These are phyloP conservation scores for Aspergillus japonicus DNA, from an alignment of 2,329 filamentous ascomycete species.

Conservation along the genomic window DNA sequence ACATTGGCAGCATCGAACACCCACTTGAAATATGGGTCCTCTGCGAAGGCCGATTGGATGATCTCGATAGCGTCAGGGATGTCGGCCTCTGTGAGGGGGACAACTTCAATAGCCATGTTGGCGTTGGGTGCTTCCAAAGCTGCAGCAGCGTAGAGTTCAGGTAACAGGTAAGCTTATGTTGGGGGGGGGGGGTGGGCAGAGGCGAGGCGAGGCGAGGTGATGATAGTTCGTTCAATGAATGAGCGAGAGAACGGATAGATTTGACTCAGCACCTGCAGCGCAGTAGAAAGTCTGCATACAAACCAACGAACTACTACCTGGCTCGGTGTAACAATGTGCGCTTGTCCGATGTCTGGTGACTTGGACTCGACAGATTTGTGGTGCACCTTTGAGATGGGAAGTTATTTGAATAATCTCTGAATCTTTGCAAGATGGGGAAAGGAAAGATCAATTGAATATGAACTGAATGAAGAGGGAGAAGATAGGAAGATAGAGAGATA, in stretches of 20 bases:
- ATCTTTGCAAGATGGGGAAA: too few relatives aligned
- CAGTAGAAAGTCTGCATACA: neutral
- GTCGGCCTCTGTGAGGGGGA: conserved; percentile 56
- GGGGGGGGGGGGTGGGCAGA: neutral
- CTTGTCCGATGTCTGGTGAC: too few relatives aligned
- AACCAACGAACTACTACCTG: too few relatives aligned
- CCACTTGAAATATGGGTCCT: conserved; percentile 68
- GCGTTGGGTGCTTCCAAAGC: neutral
- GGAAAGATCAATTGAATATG: too few relatives aligned
- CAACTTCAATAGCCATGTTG: conserved; percentile 56
- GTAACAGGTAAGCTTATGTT: neutral
- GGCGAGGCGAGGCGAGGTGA: too few relatives aligned
- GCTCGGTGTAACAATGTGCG: too few relatives aligned
- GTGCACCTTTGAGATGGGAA: too few relatives aligned
- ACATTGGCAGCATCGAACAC: conserved; percentile 61
- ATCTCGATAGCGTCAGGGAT: conserved; percentile 64
- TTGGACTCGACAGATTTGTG: too few relatives aligned
- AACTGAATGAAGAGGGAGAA: too few relatives aligned
- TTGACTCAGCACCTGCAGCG: neutral
- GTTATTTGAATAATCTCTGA: too few relatives aligned
- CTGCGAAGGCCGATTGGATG: conserved; percentile 64
- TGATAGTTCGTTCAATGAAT: too few relatives aligned
- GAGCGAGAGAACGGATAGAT: neutral
- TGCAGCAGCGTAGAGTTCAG: neutral
- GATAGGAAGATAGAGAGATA: too few relatives aligned